Conservation (phyloP, 768 basidiomycete genomes). For the Fistulinella prunicolor region DNA sequence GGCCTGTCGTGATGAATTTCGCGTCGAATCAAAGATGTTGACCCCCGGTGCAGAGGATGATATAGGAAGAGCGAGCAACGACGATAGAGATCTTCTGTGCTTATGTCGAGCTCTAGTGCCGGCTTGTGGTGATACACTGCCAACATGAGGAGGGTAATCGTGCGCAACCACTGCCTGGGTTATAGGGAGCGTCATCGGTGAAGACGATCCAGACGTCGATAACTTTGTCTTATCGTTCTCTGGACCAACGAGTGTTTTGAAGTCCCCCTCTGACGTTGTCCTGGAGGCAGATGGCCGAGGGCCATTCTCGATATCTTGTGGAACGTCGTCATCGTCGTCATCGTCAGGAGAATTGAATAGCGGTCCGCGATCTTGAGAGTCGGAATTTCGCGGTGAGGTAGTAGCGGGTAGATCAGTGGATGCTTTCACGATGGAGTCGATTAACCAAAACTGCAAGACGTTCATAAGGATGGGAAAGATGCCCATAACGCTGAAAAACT, state of each 20-base stretch:
- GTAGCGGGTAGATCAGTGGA: conserved; percentile 41
- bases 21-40: conserved; percentile 30
- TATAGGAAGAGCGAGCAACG: conserved; percentile 39
- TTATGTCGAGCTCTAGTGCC: conserved; percentile 27
- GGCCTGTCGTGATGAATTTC: conserved; percentile 3
- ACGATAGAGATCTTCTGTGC: conserved; percentile 35
- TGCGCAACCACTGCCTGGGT: conserved; percentile 14
- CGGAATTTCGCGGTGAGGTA: conserved; percentile 36
- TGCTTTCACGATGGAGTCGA: conserved; percentile 89
- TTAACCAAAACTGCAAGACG: conserved; percentile 90
- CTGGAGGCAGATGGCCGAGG: conserved; percentile 35
- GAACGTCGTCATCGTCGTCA: conserved; percentile 35
- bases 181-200: conserved; percentile 12
- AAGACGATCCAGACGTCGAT: conserved; percentile 12
- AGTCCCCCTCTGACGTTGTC: conserved; percentile 29
- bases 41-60: conserved; percentile 32
- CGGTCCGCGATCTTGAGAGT: conserved; percentile 54
- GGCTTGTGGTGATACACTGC: conserved; percentile 32
- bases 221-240: conserved; percentile 17
- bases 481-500: conserved; percentile 70
- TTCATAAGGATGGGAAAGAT: conserved; percentile 90
- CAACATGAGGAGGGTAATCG: conserved; percentile 58
- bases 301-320: conserved; percentile 47
- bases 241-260: conserved; percentile 16
- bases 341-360: conserved; percentile 61